phyloP scores from a whole-genome alignment of 805 yeast genomes.

The Ogataea nitratoaversa region DNA sequence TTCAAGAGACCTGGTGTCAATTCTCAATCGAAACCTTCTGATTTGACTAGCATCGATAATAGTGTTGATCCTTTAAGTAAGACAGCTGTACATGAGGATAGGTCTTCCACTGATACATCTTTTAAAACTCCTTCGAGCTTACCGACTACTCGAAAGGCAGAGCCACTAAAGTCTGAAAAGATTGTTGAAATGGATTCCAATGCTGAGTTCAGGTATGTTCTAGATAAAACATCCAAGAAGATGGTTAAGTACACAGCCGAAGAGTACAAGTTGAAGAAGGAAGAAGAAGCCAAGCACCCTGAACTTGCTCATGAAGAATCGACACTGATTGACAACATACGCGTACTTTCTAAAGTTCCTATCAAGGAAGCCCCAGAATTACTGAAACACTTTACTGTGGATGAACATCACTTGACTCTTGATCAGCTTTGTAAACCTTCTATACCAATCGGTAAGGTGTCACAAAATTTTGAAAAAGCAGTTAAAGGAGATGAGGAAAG shows the following conservation, averaged over 20 bases:
- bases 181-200: not conserved
- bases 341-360: conserved; percentile 32
- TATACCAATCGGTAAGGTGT: conserved; percentile 61
- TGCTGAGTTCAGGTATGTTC: not conserved
- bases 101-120: not conserved
- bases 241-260: conserved; percentile 20
- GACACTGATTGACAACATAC: conserved; percentile 17
- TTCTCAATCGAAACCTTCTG: too few relatives aligned
- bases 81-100: not conserved
- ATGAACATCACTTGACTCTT: conserved; percentile 55
- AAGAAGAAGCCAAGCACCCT: too few relatives aligned
- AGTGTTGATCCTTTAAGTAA: conserved; percentile 1
- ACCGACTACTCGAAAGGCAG: too few relatives aligned
- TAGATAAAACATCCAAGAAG: conserved; percentile 7
- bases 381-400: conserved; percentile 40
- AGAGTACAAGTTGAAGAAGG: conserved; percentile 13
- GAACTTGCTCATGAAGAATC: too few relatives aligned
- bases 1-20: not conserved
- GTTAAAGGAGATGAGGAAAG: conserved; percentile 42
- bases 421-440: conserved; percentile 67
- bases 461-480: conserved; percentile 54
- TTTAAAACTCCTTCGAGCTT: not conserved
- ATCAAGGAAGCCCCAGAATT: conserved; percentile 35
- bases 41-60: too few relatives aligned
- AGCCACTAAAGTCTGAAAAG: not conserved